Evolutionary conservation across 2,329 filamentous ascomycete genomes (phyloP), one percentile per base, ranked within the genome.

Genomic region (Pyrenophora seminiperda): DNA sequence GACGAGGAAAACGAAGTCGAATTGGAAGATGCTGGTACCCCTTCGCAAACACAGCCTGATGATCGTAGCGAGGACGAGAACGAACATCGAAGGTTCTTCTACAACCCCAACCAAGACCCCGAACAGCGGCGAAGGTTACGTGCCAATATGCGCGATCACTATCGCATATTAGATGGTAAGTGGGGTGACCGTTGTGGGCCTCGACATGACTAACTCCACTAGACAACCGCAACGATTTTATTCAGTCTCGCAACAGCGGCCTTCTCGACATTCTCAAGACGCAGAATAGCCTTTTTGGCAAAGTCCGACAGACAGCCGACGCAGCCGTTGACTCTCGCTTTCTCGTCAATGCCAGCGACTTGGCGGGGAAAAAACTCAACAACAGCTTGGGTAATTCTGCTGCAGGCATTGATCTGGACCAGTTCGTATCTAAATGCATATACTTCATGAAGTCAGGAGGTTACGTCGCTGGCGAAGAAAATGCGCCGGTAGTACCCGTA

Each of bases 361-460:
- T 95, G 4, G 87, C 89, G 0, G 87, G 88, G 63, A 90, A 89
- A 61, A 91, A 91, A 68, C 87, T 90, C 0, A 79, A 87, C 34
- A 85, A 87, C 42, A 80, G 95, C 19, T 85, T 88, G 1, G 91
- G 91, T 5, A 87, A 88, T 62, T 77, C 82, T 2, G 83, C 84
- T 2, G 85, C 88, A 41, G 90, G 91, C 6, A 77, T 99, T 17
- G 92, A 97, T 65, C 81, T 95, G 0, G 92, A 97, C 54, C 90
- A 96, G 63, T 95, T 97, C 65, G 84, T 97, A 11, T 89, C 89
- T 0, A 96, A 95, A 73, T 93, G 89, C 71, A 91, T 95, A 52
- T 83, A 83, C 3, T 97, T 89, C 69, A 97, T 97, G 91, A 85
- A 84, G 14, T 66, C 72, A 17, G 80, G 83, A 29, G 88, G 84